Evolutionary conservation across 208 protist genomes (phyloP).

Genomic region (Leishmania arabica): DNA sequence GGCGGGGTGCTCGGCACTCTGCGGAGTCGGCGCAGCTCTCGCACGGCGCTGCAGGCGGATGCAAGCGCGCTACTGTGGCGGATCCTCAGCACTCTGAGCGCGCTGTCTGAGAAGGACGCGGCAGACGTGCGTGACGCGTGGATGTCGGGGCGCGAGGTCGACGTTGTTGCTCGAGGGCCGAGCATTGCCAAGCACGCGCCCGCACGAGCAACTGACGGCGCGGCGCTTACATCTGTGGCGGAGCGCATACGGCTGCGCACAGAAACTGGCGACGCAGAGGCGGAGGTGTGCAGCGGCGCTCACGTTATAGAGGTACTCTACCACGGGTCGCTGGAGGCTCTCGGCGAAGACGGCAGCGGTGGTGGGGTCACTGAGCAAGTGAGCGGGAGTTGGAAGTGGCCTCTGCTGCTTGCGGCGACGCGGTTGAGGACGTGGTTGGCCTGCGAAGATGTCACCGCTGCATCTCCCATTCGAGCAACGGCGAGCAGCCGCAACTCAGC

Average conservation of each 20-base stretch:
- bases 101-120: conserved; percentile 9
- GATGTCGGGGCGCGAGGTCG: neutral
- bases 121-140: conserved; percentile 26
- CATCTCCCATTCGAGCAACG: too few species aligned
- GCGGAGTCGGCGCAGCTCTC: neutral
- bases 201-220: neutral
- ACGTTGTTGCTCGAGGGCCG: neutral
- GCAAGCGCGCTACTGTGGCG: conserved; percentile 3
- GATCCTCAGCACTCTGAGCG: conserved; percentile 4
- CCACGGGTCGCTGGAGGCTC: neutral
- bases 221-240: neutral
- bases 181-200: neutral
- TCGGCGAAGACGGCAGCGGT: neutral
- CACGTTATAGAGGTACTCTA: conserved; percentile 8
- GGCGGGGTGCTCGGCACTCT: too few species aligned
- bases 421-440: conserved; percentile 24
- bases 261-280: neutral
- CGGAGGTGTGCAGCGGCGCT: neutral
- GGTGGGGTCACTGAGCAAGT: neutral
- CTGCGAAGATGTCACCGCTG: neutral
- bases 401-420: conserved; percentile 3
- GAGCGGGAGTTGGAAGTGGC: neutral
- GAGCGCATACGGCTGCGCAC: neutral
- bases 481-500: neutral
- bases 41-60: neutral